Evolutionary conservation across 345 rosid genomes (phyloP), one percentile per base, ranked within the genome.

Genomic region (Rubroshorea leprosula): DNA sequence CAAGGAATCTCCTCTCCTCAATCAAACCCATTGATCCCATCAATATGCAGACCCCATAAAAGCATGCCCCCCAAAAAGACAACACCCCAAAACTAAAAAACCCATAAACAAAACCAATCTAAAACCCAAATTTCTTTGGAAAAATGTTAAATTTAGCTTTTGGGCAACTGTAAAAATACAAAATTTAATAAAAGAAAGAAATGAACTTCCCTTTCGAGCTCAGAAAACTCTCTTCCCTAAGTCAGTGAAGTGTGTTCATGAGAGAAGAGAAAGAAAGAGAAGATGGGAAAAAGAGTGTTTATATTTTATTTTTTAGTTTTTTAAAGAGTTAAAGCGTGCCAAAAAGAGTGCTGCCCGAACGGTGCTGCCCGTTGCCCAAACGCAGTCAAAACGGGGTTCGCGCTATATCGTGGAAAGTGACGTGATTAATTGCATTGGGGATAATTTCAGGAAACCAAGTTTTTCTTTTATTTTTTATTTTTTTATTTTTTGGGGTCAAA

Each of bases 291-390:
- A 20, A 53, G 53, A 21, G 13, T 51, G 15, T 24, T 50, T n/a
- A n/a, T n/a, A n/a, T n/a, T n/a, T 35, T 10, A 35, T 3, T 35
- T 35, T 35, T 35, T 35, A n/a, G n/a, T 25, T 49, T 43, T 5
- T 4, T 56, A 25, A 6, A 14, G 61, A 53, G 73, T 23, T 44
- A 48, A 66, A 66, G 81, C 78, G 76, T 73, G 78, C 76, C 17
- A n/a, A 72, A 4, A 41, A 58, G 68, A 20, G 50, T 16, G 60
- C 62, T 81, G 87, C 69, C 87, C 82, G 70, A 58, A 75, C 64
- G 78, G 82, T 43, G 77, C 72, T 82, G 79, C 43, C 96, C 85
- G 80, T 58, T 81, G 66, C 79, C 79, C 81, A 38, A 44, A 31
- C 70, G 76, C 68, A 76, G 91, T 74, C 82, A 62, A 80, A 84